Evolutionary conservation across 2,329 filamentous ascomycete species (phyloP).

Genomic region (Mycogone perniciosa): DNA sequence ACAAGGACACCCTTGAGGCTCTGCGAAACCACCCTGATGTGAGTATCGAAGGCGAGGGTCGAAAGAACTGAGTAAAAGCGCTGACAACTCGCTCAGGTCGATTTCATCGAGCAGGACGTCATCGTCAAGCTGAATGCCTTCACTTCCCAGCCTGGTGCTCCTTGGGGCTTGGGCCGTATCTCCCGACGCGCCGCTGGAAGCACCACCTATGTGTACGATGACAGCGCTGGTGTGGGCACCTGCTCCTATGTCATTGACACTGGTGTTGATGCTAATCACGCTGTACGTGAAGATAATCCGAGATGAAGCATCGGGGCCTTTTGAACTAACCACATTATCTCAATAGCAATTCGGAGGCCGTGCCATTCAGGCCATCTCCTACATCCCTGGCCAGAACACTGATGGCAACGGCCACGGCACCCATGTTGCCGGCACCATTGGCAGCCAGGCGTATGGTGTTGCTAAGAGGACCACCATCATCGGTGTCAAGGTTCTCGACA

Average conservation of each 20-base stretch:
- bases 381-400: constrained; percentile 17
- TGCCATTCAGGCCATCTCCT: constrained; percentile 27
- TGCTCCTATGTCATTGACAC: constrained; percentile 43
- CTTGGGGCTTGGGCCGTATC: constrained; percentile 28
- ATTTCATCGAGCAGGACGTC: constrained; percentile 33
- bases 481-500: constrained; percentile 41
- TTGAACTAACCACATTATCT: not conserved
- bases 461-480: constrained; percentile 38
- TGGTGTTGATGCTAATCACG: constrained; percentile 34
- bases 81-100: constrained; percentile 18
- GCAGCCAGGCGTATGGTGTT: constrained; percentile 30
- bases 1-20: constrained; percentile 15
- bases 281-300: constrained; percentile 22
- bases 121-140: constrained; percentile 19
- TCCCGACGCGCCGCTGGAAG: constrained; percentile 27
- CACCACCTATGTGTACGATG: constrained; percentile 33
- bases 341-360: constrained; percentile 29
- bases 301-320: not conserved
- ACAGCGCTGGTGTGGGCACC: constrained; percentile 33
- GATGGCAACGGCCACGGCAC: constrained; percentile 39
- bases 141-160: constrained; percentile 16
- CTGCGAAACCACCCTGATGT: constrained; percentile 21
- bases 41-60: not conserved
- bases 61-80: not conserved
- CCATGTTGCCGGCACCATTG: constrained; percentile 30